Percentiles rank a stretch among this genome's conserved stretches.
These are phyloP conservation scores for Athelia psychrophila DNA, from an alignment of 1,284 basidiomycete genomes.

Conservation along the genomic window DNA sequence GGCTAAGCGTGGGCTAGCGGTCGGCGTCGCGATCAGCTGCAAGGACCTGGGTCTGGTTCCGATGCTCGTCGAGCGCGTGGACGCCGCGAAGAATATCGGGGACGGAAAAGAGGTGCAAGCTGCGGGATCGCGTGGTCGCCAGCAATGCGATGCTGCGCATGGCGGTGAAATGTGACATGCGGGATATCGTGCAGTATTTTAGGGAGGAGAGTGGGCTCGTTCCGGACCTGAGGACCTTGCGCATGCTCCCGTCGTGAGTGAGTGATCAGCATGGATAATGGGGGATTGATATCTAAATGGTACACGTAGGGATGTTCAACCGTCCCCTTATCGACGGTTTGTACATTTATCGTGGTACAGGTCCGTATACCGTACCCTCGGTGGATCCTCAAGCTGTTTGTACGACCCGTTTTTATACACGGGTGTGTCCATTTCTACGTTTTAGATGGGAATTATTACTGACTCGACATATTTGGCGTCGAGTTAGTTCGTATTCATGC, in stretches of 20 bases:
- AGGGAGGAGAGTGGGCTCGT: constrained; percentile 73
- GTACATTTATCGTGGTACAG: too few relatives aligned
- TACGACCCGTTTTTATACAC: too few relatives aligned
- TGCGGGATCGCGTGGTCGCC: constrained; percentile 59
- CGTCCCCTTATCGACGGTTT: too few relatives aligned
- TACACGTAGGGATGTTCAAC: too few relatives aligned
- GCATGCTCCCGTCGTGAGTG: constrained; percentile 20
- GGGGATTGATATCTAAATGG: too few relatives aligned
- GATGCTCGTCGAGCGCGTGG: constrained; percentile 66
- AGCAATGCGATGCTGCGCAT: constrained; percentile 56
- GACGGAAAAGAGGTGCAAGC: constrained; percentile 49
- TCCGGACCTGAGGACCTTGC: constrained; percentile 67
- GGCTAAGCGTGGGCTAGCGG: constrained; percentile 55
- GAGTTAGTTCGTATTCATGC: too few relatives aligned
- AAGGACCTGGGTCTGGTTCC: constrained; percentile 68
- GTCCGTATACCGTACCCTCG: too few relatives aligned
- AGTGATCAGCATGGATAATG: too few relatives aligned
- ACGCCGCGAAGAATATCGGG: constrained; percentile 14
- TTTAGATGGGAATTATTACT: too few relatives aligned
- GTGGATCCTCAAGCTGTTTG: too few relatives aligned
- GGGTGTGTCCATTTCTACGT: too few relatives aligned
- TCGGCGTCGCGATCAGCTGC: constrained; percentile 73
- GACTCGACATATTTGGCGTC: too few relatives aligned
- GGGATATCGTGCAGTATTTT: constrained; percentile 73
- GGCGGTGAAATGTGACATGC: constrained; percentile 61